Conservation (phyloP, 2,329 filamentous ascomycete species). For the Talaromyces funiculosus region DNA sequence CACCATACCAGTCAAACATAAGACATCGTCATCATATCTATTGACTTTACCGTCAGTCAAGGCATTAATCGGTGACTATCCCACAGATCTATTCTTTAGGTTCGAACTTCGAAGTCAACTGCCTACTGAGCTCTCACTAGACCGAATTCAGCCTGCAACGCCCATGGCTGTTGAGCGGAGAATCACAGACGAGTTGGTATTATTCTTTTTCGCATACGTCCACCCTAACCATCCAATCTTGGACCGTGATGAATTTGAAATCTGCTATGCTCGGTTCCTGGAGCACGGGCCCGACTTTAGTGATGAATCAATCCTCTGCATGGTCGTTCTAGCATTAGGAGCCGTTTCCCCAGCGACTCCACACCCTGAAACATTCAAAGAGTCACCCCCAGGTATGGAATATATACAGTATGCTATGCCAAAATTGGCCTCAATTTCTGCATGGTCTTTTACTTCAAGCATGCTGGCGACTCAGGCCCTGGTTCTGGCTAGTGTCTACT, state of each 20-base stretch:
- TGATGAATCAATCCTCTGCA: slow-evolving; percentile 26
- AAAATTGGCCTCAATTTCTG: slow-evolving; percentile 20
- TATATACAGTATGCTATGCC: slow-evolving; percentile 29
- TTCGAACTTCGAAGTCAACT: slow-evolving; percentile 22
- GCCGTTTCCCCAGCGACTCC: slow-evolving; percentile 19
- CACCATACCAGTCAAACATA: slow-evolving; percentile 8
- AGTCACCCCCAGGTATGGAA: slow-evolving; percentile 24
- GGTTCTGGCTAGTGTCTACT: slow-evolving; percentile 30
- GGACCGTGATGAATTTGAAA: slow-evolving; percentile 13
- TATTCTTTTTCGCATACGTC: not conserved
- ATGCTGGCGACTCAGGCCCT: slow-evolving; percentile 20
- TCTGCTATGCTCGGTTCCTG: slow-evolving; percentile 20
- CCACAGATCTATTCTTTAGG: slow-evolving; percentile 8
- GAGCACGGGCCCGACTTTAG: slow-evolving; percentile 19
- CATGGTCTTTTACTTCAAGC: slow-evolving; percentile 2
- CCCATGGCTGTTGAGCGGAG: slow-evolving; percentile 14
- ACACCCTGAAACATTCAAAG: slow-evolving; percentile 14
- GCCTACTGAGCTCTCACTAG: slow-evolving; percentile 18
- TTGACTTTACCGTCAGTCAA: slow-evolving; percentile 5
- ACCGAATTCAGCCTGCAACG: not conserved
- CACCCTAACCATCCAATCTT: slow-evolving; percentile 4
- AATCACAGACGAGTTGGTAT: slow-evolving; percentile 1
- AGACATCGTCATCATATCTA: slow-evolving; percentile 6
- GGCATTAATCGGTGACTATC: slow-evolving; percentile 4
- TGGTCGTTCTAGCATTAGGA: slow-evolving; percentile 28